Evolutionary conservation across 495 filamentous ascomycete genomes (phyloP).

Genomic region (Halenospora varia): DNA sequence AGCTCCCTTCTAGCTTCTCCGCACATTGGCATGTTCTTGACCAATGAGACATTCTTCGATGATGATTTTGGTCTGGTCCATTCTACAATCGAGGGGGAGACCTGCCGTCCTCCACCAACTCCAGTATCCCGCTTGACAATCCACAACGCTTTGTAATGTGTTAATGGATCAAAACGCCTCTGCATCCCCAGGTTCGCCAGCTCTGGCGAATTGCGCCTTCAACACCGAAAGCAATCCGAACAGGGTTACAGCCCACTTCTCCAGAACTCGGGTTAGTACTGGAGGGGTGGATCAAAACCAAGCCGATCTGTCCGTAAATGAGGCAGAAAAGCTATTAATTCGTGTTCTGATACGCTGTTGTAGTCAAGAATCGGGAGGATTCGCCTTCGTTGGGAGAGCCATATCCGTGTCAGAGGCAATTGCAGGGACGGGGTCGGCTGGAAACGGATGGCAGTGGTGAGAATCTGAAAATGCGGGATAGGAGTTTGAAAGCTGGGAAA

Average conservation of each 20-base stretch:
- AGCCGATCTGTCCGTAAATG: background rate
- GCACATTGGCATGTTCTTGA: background rate
- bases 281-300: background rate
- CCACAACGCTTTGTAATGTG: background rate
- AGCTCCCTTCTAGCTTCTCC: background rate
- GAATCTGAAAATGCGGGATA: background rate
- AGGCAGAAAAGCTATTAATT: background rate
- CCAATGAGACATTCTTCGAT: background rate
- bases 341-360: background rate
- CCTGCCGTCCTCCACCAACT: too few species aligned
- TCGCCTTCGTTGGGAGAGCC: background rate
- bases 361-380: background rate
- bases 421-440: background rate
- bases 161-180: background rate
- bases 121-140: too few species aligned
- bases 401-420: too few species aligned
- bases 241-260: slow-evolving; percentile 16
- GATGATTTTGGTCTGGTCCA: too few species aligned
- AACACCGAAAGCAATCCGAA: slow-evolving; percentile 14
- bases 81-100: too few species aligned
- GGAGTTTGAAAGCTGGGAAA: background rate
- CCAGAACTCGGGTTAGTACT: slow-evolving; percentile 4
- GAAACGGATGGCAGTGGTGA: background rate
- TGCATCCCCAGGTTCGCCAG: background rate
- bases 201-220: too few species aligned